phyloP scores from a whole-genome alignment of 164 flowering plant genomes.

The Dillenia turbinata region DNA sequence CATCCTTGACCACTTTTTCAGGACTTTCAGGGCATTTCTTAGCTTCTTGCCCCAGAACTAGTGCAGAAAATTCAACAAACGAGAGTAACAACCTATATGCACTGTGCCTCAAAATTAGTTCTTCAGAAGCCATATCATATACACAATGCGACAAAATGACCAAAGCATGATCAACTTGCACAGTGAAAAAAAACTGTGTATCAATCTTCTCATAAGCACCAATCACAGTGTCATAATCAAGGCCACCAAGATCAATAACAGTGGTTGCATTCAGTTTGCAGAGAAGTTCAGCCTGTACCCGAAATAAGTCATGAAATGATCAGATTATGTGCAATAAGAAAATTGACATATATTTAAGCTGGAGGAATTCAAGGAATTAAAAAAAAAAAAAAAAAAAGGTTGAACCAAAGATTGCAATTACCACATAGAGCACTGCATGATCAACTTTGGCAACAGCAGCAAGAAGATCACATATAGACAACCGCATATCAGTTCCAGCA shows the following conservation, averaged over 20 bases:
- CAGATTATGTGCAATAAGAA: neutral
- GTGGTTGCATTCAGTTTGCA: conserved; percentile 69
- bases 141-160: conserved; percentile 72
- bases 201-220: conserved; percentile 62
- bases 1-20: conserved; percentile 10
- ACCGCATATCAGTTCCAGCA: conserved; percentile 46
- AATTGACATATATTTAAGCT: neutral
- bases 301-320: neutral
- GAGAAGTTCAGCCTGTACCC: conserved; percentile 63
- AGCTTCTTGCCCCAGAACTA: conserved; percentile 26
- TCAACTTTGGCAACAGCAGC: conserved; percentile 47
- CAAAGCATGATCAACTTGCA: conserved; percentile 48
- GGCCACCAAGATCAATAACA: conserved; percentile 49
- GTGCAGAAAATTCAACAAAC: conserved; percentile 59
- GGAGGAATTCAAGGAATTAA: neutral
- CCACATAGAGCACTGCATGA: conserved; percentile 59
- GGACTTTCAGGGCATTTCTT: conserved; percentile 15
- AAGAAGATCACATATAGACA: conserved; percentile 60
- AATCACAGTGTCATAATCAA: conserved; percentile 68
- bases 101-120: conserved; percentile 65
- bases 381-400: conserved; percentile 8
- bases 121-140: conserved; percentile 75
- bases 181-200: conserved; percentile 33
- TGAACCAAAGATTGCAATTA: conserved; percentile 18
- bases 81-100: conserved; percentile 57